Conservation (phyloP, 495 filamentous ascomycete genomes). For the Talaromyces proteolyticus region DNA sequence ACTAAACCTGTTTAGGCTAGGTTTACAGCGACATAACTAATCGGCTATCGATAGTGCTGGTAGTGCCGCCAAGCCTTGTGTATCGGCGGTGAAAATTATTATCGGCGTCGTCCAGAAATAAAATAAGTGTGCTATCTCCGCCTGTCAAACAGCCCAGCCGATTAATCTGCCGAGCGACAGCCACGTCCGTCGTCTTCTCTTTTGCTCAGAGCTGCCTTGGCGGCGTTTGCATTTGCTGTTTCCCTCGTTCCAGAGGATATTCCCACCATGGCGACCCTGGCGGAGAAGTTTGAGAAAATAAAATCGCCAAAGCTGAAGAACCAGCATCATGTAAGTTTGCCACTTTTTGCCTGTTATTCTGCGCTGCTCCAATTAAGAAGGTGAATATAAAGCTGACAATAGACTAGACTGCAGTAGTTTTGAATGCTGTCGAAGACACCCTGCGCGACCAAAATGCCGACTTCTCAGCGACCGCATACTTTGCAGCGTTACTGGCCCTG, state of each 20-base stretch:
- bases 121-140: conserved; percentile 1
- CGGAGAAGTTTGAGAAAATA: conserved; percentile 92
- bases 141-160: neutral
- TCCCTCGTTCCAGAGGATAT: conserved; percentile 1
- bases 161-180: neutral
- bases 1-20: too few relatives aligned
- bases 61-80: conserved; percentile 2
- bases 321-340: conserved; percentile 70
- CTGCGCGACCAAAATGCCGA: conserved; percentile 79
- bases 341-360: neutral
- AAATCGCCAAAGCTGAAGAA: conserved; percentile 93
- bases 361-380: too few relatives aligned
- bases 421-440: conserved; percentile 87
- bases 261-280: conserved; percentile 60
- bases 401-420: conserved; percentile 77
- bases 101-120: neutral
- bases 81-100: conserved; percentile 7
- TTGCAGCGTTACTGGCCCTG: conserved; percentile 89
- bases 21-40: too few relatives aligned
- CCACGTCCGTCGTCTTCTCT: neutral
- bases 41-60: neutral
- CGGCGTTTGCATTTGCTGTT: neutral
- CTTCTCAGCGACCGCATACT: conserved; percentile 83
- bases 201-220: neutral
- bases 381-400: too few relatives aligned